Conservation (phyloP, 257 asterid genomes). For the Solanum microdontum region DNA sequence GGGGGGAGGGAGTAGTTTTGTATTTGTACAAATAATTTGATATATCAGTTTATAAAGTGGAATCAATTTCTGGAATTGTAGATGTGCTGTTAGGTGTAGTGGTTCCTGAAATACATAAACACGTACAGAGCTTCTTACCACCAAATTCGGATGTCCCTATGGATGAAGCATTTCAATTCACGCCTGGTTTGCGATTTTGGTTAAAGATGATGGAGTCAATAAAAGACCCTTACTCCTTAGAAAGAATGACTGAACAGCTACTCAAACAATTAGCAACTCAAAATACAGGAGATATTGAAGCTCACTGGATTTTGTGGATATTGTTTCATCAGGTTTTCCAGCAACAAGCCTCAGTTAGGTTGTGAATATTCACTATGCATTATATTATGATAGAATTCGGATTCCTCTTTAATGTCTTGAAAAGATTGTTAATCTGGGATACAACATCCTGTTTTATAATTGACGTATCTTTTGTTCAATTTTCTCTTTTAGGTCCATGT, state of each 20-base stretch:
- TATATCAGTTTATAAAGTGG: background rate
- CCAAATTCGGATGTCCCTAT: conserved; percentile 26
- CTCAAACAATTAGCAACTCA: conserved; percentile 58
- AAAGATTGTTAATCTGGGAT: background rate
- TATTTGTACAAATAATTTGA: background rate
- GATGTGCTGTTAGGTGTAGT: conserved; percentile 70
- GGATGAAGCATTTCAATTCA: conserved; percentile 28
- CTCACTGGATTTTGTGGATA: conserved; percentile 82
- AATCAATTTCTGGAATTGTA: conserved; percentile 13
- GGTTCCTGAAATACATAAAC: conserved; percentile 45
- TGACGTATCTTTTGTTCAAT: background rate
- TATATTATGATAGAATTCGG: conserved; percentile 2
- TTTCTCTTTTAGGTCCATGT: conserved; percentile 54
- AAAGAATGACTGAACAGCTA: conserved; percentile 81
- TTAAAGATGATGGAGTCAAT: conserved; percentile 65
- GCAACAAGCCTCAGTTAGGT: conserved; percentile 54
- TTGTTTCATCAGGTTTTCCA: conserved; percentile 47
- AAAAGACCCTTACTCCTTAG: conserved; percentile 76
- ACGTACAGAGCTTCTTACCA: conserved; percentile 33
- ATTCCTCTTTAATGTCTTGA: background rate
- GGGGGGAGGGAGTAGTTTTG: background rate
- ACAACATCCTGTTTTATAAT: background rate
- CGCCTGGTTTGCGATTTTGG: conserved; percentile 65
- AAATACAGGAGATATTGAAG: conserved; percentile 55
- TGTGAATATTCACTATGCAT: conserved; percentile 2